Evolutionary conservation across 495 filamentous ascomycete genomes (phyloP).

Genomic region (Penicillium parvum): DNA sequence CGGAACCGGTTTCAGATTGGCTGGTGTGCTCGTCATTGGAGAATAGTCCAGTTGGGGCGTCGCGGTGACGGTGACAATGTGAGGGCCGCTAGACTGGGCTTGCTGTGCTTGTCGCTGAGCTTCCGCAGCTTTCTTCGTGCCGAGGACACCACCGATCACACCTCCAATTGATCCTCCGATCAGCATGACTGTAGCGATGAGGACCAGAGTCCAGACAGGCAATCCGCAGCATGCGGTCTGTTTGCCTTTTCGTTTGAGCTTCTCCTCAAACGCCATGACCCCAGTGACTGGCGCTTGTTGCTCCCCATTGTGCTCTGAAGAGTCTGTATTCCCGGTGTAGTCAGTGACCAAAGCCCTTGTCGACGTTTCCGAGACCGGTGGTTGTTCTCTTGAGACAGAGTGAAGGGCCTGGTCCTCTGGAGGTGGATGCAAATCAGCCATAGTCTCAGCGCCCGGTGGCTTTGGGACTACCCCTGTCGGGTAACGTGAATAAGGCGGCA

Average conservation of each 20-base stretch:
- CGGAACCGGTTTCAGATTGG: constrained; percentile 54
- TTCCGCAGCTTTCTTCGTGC: constrained; percentile 37
- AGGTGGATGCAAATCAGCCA: constrained; percentile 19
- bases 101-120: constrained; percentile 13
- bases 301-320: constrained; percentile 5
- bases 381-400: constrained; percentile 19
- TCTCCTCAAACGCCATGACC: constrained; percentile 48
- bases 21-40: constrained; percentile 53
- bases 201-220: constrained; percentile 63
- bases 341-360: constrained; percentile 28
- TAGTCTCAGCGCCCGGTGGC: constrained; percentile 23
- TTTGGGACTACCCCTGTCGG: constrained; percentile 53
- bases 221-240: constrained; percentile 58
- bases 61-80: constrained; percentile 49
- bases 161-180: constrained; percentile 52
- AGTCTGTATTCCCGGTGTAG: constrained; percentile 3
- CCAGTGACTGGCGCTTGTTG: constrained; percentile 22
- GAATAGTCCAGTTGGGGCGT: constrained; percentile 61
- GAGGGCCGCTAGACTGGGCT: constrained; percentile 16
- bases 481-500: constrained; percentile 84
- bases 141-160: constrained; percentile 56
- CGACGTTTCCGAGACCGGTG: constrained; percentile 46
- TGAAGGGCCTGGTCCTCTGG: constrained; percentile 22
- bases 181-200: constrained; percentile 53
- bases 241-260: constrained; percentile 54